Percentiles rank a stretch among this genome's conserved stretches.
Conservation (phyloP, 2,329 filamentous ascomycete species). For the Bipolaris bicolor region DNA sequence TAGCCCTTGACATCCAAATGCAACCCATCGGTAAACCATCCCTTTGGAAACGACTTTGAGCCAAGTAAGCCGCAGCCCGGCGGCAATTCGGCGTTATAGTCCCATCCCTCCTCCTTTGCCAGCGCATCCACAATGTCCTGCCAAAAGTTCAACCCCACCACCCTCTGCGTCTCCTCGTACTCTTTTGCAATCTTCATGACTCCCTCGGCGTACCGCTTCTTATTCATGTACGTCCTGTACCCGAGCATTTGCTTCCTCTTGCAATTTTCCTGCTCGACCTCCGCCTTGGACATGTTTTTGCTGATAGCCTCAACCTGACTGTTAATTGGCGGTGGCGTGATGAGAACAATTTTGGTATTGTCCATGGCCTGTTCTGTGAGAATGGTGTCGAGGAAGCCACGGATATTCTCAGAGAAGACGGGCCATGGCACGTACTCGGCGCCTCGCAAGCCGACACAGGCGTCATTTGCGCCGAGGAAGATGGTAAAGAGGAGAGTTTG, state of each 20-base stretch:
- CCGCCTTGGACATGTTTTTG: background rate
- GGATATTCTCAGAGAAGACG: slow-evolving; percentile 45
- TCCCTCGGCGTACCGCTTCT: slow-evolving; percentile 48
- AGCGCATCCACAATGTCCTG: slow-evolving; percentile 33
- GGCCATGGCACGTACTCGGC: slow-evolving; percentile 41
- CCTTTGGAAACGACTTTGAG: slow-evolving; percentile 39
- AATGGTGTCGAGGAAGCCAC: slow-evolving; percentile 44
- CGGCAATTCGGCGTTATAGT: slow-evolving; percentile 39
- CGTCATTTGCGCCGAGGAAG: slow-evolving; percentile 51
- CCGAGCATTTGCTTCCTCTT: slow-evolving; percentile 24
- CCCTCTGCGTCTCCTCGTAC: slow-evolving; percentile 42
- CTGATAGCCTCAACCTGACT: slow-evolving; percentile 6
- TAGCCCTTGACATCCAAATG: slow-evolving; percentile 46
- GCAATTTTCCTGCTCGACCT: slow-evolving; percentile 10
- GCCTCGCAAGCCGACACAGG: slow-evolving; percentile 33
- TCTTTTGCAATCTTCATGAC: slow-evolving; percentile 46
- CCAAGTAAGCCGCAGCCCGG: slow-evolving; percentile 46
- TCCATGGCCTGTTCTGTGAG: slow-evolving; percentile 37
- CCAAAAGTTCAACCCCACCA: slow-evolving; percentile 47
- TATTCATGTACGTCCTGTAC: slow-evolving; percentile 47
- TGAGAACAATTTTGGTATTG: slow-evolving; percentile 46
- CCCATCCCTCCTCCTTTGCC: slow-evolving; percentile 32
- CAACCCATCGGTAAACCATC: slow-evolving; percentile 49
- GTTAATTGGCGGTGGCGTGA: slow-evolving; percentile 49
- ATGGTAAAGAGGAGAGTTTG: slow-evolving; percentile 50